phyloP scores from a whole-genome alignment of 208 protist genomes.

The Trypanosoma lewisi region DNA sequence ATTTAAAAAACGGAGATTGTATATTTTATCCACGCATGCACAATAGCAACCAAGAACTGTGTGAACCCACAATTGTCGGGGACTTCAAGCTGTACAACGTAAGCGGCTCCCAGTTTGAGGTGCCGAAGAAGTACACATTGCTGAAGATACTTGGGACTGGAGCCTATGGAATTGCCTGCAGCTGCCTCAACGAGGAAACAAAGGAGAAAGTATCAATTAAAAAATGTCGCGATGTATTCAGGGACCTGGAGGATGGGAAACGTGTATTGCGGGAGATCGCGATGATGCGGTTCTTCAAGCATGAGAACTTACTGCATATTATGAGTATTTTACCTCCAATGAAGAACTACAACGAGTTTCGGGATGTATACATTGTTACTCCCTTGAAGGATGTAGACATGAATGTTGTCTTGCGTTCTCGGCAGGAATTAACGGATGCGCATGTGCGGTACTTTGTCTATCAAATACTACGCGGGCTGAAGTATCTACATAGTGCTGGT shows the following conservation, averaged over 20 bases:
- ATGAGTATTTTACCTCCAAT: conserved; percentile 92
- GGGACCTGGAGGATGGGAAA: conserved; percentile 91
- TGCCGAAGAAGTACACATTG: conserved; percentile 74
- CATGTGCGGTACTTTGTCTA: conserved; percentile 88
- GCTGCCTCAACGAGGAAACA: conserved; percentile 74
- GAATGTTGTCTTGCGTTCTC: conserved; percentile 90
- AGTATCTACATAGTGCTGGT: conserved; percentile 88
- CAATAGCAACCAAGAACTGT: conserved; percentile 83
- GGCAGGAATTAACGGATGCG: conserved; percentile 87
- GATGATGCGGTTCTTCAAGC: conserved; percentile 92
- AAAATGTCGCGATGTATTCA: conserved; percentile 87
- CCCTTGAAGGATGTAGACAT: conserved; percentile 97
- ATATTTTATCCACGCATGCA: conserved; percentile 44
- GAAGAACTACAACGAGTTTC: conserved; percentile 89
- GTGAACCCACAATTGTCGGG: conserved; percentile 72
- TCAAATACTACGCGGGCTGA: conserved; percentile 87
- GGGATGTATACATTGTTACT: conserved; percentile 96
- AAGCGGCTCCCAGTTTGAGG: conserved; percentile 78
- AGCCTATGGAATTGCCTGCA: conserved; percentile 96
- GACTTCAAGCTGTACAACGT: conserved; percentile 89
- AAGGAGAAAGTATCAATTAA: conserved; percentile 89
- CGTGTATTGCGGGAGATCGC: conserved; percentile 92
- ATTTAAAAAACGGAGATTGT: background rate
- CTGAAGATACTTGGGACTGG: conserved; percentile 94
- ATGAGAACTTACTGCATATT: conserved; percentile 92